Conservation (phyloP, 192 early-diverging fungal species). For the Coemansia brasiliensis region DNA sequence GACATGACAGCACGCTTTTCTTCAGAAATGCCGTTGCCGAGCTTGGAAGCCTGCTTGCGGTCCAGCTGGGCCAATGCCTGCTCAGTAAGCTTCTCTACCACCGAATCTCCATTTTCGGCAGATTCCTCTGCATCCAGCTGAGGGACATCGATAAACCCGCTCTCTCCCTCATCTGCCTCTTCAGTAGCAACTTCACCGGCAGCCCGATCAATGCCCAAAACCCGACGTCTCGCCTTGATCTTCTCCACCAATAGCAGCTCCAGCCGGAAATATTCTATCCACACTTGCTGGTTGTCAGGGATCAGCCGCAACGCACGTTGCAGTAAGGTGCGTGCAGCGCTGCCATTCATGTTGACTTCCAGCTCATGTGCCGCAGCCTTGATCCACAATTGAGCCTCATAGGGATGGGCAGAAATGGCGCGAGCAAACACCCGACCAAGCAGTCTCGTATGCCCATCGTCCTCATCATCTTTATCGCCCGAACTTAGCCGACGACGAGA, state of each 20-base stretch:
- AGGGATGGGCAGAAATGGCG: slow-evolving; percentile 86
- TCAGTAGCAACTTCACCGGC: slow-evolving; percentile 32
- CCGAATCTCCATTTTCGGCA: slow-evolving; percentile 39
- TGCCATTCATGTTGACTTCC: slow-evolving; percentile 78
- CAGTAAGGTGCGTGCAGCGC: slow-evolving; percentile 74
- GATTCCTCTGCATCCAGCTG: slow-evolving; percentile 55
- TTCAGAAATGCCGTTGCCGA: slow-evolving; percentile 25
- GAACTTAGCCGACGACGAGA: slow-evolving; percentile 34
- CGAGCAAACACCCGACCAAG: slow-evolving; percentile 75
- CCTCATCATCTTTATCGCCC: slow-evolving; percentile 13
- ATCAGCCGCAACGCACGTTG: slow-evolving; percentile 87
- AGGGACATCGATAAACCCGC: slow-evolving; percentile 58
- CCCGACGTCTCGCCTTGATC: slow-evolving; percentile 73
- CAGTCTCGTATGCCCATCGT: slow-evolving; percentile 48
- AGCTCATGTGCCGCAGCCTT: slow-evolving; percentile 89
- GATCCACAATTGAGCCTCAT: slow-evolving; percentile 83
- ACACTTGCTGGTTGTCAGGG: slow-evolving; percentile 66
- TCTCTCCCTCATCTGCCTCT: slow-evolving; percentile 35
- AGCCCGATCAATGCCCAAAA: slow-evolving; percentile 67
- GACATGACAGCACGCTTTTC: slow-evolving; percentile 53
- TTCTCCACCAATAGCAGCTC: slow-evolving; percentile 88
- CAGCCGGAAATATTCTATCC: slow-evolving; percentile 92
- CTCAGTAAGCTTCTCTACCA: slow-evolving; percentile 47
- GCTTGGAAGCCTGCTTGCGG: slow-evolving; percentile 23
- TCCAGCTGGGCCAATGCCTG: slow-evolving; percentile 30